Conservation (phyloP, 2,329 filamentous ascomycete genomes). For the Neofusicoccum sp. region DNA sequence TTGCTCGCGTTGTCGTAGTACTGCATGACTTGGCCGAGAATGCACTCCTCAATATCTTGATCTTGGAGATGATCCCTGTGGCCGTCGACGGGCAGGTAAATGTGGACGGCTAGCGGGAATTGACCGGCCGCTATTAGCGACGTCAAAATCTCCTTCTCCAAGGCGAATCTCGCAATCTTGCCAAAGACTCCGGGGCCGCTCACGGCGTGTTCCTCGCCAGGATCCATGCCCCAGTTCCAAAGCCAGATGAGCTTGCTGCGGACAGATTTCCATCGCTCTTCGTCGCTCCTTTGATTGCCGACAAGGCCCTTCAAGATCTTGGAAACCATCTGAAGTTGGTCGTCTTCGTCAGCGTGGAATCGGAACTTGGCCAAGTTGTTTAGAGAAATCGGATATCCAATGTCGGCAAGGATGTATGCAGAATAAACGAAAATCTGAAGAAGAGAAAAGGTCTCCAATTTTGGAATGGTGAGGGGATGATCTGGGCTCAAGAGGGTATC, state of each 20-base stretch:
- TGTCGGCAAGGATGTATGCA: conserved; percentile 45
- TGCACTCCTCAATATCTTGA: conserved; percentile 60
- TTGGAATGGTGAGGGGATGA: conserved; percentile 68
- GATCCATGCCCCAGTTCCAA: conserved; percentile 67
- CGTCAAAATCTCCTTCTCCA: conserved; percentile 74
- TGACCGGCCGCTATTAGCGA: conserved; percentile 46
- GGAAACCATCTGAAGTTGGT: conserved; percentile 64
- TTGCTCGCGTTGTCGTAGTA: conserved; percentile 83
- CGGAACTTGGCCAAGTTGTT: conserved; percentile 59
- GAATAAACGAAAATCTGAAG: conserved; percentile 64
- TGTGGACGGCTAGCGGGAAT: conserved; percentile 60
- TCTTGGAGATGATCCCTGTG: conserved; percentile 53
- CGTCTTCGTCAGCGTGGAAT: conserved; percentile 63
- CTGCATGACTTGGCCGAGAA: conserved; percentile 63
- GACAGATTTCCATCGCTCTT: conserved; percentile 60
- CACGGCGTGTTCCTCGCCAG: conserved; percentile 37
- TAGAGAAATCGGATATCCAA: conserved; percentile 46
- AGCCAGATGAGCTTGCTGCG: conserved; percentile 73
- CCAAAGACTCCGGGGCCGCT: conserved; percentile 57
- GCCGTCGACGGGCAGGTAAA: conserved; percentile 62
- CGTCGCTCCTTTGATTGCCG: conserved; percentile 61
- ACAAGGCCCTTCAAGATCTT: conserved; percentile 61
- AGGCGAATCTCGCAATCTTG: conserved; percentile 59
- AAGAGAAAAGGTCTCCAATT: conserved; percentile 57
- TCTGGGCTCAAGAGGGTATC: conserved; percentile 57